Conservation (phyloP, 2,329 filamentous ascomycete genomes). For the Clonostachys solani region DNA sequence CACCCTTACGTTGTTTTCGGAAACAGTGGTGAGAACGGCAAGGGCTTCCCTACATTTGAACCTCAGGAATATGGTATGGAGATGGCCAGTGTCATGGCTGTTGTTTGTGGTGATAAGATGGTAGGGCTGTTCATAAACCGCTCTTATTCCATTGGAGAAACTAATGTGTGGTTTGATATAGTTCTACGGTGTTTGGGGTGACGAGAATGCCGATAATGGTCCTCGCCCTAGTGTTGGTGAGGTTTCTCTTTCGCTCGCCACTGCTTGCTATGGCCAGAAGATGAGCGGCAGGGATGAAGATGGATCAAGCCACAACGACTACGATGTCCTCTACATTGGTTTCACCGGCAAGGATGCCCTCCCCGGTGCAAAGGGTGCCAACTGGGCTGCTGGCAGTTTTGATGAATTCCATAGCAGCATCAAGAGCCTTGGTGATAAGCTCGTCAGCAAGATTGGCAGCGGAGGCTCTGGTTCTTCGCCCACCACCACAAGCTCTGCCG, state of each 20-base stretch:
- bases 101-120: conserved; percentile 46
- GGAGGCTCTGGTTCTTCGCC: too few species aligned
- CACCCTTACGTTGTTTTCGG: conserved; percentile 53
- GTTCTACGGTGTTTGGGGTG: conserved; percentile 54
- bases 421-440: conserved; percentile 34
- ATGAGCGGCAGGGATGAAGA: conserved; percentile 39
- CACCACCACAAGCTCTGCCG: too few species aligned
- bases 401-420: conserved; percentile 44
- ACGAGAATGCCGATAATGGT: conserved; percentile 49
- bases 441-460: conserved; percentile 31
- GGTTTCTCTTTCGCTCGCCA: conserved; percentile 51
- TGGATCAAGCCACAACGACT: conserved; percentile 33
- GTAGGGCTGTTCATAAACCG: conserved; percentile 12
- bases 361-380: conserved; percentile 42
- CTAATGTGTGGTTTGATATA: conserved; percentile 5
- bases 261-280: conserved; percentile 18
- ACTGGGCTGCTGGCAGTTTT: conserved; percentile 43
- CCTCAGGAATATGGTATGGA: conserved; percentile 34
- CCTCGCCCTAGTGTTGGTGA: conserved; percentile 46
- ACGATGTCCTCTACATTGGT: conserved; percentile 57
- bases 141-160: too few species aligned
- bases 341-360: conserved; percentile 50
- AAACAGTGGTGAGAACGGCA: conserved; percentile 29
- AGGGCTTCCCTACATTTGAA: conserved; percentile 28
- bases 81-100: conserved; percentile 48